Conservation (phyloP, 2,329 filamentous ascomycete genomes). For the Macrophomina phaseolina region DNA sequence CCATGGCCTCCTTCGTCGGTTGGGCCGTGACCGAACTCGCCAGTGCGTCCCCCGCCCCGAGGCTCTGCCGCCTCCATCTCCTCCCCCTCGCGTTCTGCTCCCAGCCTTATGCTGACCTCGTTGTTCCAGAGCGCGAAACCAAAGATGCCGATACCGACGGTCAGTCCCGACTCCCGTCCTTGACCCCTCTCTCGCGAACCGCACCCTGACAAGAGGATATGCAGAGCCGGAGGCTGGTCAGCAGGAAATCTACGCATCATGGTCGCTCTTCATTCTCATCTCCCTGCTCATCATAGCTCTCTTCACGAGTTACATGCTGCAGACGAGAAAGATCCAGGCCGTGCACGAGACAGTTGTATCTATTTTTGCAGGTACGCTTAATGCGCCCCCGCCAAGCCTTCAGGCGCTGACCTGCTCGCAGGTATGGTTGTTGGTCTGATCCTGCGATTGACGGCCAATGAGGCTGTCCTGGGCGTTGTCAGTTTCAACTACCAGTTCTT, state of each 20-base stretch:
- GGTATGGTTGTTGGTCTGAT: constrained; percentile 95
- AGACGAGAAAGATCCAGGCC: constrained; percentile 95
- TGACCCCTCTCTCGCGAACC: constrained; percentile 27
- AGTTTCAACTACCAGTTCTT: constrained; percentile 99
- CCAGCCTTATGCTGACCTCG: constrained; percentile 2
- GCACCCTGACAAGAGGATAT: constrained; percentile 41
- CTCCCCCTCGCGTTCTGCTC: constrained; percentile 28
- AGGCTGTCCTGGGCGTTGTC: constrained; percentile 86
- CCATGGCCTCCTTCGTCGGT: constrained; percentile 47
- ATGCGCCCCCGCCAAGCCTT: constrained; percentile 21
- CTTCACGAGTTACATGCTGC: constrained; percentile 95
- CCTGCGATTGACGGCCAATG: constrained; percentile 78
- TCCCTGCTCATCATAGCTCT: constrained; percentile 91
- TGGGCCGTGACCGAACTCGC: constrained; percentile 46
- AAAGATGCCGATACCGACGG: constrained; percentile 55
- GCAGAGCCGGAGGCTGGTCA: constrained; percentile 78
- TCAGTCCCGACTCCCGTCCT: constrained; percentile 35
- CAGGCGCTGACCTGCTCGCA: constrained; percentile 45
- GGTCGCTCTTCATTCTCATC: constrained; percentile 97
- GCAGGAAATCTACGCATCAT: constrained; percentile 94
- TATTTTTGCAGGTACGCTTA: constrained; percentile 81
- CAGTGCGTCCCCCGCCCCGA: constrained; percentile 38
- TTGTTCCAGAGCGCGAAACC: constrained; percentile 48
- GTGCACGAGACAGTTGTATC: constrained; percentile 98
- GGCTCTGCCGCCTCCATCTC: constrained; percentile 29